Evolutionary conservation across 495 filamentous ascomycete genomes (phyloP).

Genomic region (Penicillium waksmanii): DNA sequence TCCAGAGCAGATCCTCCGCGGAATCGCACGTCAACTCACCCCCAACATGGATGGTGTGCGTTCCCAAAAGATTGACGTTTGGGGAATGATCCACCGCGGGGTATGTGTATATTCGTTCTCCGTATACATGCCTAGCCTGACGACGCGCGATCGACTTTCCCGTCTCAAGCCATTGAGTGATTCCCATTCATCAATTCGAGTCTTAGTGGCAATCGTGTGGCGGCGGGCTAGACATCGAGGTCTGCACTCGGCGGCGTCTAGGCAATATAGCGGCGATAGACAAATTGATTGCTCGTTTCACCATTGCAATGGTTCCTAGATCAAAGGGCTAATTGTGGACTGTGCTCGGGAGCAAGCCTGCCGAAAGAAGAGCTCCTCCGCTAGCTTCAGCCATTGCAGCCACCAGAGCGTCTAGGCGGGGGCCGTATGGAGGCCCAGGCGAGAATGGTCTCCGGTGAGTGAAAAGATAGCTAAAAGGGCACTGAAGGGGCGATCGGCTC

Average conservation of each 20-base stretch:
- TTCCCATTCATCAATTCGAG: neutral
- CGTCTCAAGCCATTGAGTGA: slow-evolving; percentile 4
- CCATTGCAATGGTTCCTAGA: neutral
- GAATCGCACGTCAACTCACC: neutral
- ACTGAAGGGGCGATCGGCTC: neutral
- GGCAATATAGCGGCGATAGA: slow-evolving; percentile 1
- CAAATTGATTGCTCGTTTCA: slow-evolving; percentile 5
- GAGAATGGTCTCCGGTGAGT: slow-evolving; percentile 20
- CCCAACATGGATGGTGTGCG: slow-evolving; percentile 2
- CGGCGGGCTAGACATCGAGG: slow-evolving; percentile 10
- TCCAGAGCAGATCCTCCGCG: slow-evolving; percentile 10
- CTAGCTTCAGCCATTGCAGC: slow-evolving; percentile 31
- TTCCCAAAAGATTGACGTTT: neutral
- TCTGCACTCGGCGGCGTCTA: neutral
- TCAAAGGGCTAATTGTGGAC: neutral
- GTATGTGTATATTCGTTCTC: slow-evolving; percentile 1
- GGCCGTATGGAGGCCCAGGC: slow-evolving; percentile 7
- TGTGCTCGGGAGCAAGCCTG: slow-evolving; percentile 5
- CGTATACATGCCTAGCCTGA: neutral
- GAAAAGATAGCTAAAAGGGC: slow-evolving; percentile 9
- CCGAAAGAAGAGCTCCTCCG: slow-evolving; percentile 11
- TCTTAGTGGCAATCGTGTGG: slow-evolving; percentile 7
- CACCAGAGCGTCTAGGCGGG: neutral
- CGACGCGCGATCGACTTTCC: neutral
- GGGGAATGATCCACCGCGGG: slow-evolving; percentile 14